Evolutionary conservation across 2,329 filamentous ascomycete genomes (phyloP).

Genomic region (Penicillium janthinellum): DNA sequence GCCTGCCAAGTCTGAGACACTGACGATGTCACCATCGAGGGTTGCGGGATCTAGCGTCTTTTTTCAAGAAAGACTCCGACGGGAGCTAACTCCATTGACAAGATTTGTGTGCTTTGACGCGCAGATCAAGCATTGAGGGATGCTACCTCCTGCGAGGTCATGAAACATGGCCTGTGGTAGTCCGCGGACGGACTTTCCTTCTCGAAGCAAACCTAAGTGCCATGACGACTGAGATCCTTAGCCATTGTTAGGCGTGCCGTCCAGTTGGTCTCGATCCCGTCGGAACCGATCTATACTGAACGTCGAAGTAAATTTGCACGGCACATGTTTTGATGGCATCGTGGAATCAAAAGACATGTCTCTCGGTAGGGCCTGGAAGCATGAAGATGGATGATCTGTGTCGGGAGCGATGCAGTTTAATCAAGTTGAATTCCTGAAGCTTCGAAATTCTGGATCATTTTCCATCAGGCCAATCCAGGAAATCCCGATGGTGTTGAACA

Average conservation of each 20-base stretch:
- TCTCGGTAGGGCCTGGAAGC: too few relatives aligned
- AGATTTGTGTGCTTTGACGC: not conserved
- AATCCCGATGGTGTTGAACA: too few relatives aligned
- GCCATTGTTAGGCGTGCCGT: not conserved
- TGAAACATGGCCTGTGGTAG: not conserved
- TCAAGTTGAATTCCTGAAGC: too few relatives aligned
- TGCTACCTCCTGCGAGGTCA: not conserved
- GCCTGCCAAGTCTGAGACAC: slow-evolving; percentile 1
- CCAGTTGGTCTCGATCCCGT: too few relatives aligned
- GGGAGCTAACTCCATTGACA: not conserved
- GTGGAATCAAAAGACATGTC: too few relatives aligned
- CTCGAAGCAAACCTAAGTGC: not conserved
- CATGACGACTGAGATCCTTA: not conserved
- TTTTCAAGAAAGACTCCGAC: not conserved
- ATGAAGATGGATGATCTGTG: too few relatives aligned
- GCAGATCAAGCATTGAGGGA: not conserved
- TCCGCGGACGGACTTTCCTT: not conserved
- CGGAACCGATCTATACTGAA: too few relatives aligned
- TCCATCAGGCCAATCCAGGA: too few relatives aligned
- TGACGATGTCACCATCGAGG: not conserved
- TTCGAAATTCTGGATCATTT: too few relatives aligned
- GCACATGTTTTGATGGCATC: too few relatives aligned
- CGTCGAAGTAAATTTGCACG: too few relatives aligned
- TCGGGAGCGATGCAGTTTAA: too few relatives aligned
- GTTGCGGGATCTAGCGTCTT: slow-evolving; percentile 4